Evolutionary conservation across 257 asterid species (phyloP).

Genomic region (Eustoma russellianum): DNA sequence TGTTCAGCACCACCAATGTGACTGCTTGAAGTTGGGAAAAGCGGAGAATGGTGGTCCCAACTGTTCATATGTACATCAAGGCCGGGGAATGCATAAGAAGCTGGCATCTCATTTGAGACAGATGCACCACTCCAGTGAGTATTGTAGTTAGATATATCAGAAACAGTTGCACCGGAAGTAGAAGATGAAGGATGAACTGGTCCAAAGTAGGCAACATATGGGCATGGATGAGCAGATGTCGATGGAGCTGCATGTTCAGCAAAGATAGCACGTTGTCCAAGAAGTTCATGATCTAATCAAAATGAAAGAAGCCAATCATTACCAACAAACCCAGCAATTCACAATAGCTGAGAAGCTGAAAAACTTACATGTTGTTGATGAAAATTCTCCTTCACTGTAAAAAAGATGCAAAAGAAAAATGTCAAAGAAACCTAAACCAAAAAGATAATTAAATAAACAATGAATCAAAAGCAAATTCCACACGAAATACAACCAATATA

Average conservation of each 20-base stretch:
- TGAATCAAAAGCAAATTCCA: too few relatives aligned
- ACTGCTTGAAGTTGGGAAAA: slow-evolving; percentile 39
- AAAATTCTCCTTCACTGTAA: slow-evolving; percentile 77
- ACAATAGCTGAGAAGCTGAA: slow-evolving; percentile 7
- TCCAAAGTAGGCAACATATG: slow-evolving; percentile 76
- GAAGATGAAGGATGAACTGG: slow-evolving; percentile 74
- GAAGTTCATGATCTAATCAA: slow-evolving; percentile 56
- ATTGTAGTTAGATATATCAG: slow-evolving; percentile 58
- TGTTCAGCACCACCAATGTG: slow-evolving; percentile 60
- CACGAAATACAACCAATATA: too few relatives aligned
- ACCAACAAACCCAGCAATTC: slow-evolving; percentile 6
- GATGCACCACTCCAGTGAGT: slow-evolving; percentile 71
- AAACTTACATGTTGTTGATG: slow-evolving; percentile 74
- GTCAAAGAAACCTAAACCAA: slow-evolving; percentile 17
- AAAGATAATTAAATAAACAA: neutral
- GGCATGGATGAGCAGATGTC: slow-evolving; percentile 69
- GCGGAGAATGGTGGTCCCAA: slow-evolving; percentile 62
- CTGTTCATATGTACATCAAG: slow-evolving; percentile 49
- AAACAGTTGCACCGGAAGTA: slow-evolving; percentile 46
- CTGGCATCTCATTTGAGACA: slow-evolving; percentile 47
- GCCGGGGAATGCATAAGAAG: slow-evolving; percentile 60
- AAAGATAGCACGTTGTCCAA: slow-evolving; percentile 56
- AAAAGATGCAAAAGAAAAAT: slow-evolving; percentile 17
- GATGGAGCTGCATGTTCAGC: slow-evolving; percentile 65
- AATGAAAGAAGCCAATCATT: slow-evolving; percentile 18